phyloP scores from a whole-genome alignment of 2,329 filamentous ascomycete species.

The Trichoderma aggressivum region DNA sequence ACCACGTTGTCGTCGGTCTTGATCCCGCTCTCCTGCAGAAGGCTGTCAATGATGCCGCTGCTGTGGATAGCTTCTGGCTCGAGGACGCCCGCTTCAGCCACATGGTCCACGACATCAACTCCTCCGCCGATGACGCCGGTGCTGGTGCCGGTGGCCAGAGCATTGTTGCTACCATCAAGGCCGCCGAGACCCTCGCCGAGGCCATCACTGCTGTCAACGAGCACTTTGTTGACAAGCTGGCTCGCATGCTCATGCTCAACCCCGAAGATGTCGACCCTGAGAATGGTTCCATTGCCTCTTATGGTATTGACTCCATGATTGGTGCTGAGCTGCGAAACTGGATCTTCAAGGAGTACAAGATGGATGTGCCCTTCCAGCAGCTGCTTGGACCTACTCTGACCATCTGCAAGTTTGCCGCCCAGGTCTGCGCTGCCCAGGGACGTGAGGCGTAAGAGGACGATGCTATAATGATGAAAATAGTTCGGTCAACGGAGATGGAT shows the following conservation, averaged over 20 bases:
- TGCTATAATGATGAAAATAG: not conserved
- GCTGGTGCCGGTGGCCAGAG: slow-evolving; percentile 15
- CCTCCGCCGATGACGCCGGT: slow-evolving; percentile 1
- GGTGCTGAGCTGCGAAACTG: slow-evolving; percentile 36
- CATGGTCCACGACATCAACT: not conserved
- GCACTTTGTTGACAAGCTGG: slow-evolving; percentile 22
- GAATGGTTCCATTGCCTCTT: slow-evolving; percentile 26
- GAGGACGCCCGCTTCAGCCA: not conserved
- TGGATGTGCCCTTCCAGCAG: slow-evolving; percentile 40
- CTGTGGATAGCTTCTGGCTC: not conserved
- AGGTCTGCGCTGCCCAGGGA: slow-evolving; percentile 1
- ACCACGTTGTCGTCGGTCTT: slow-evolving; percentile 29
- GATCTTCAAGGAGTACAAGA: slow-evolving; percentile 35
- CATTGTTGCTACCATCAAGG: slow-evolving; percentile 22
- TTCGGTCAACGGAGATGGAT: not conserved
- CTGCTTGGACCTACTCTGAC: slow-evolving; percentile 34
- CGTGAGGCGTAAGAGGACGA: not conserved
- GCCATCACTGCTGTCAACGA: slow-evolving; percentile 19
- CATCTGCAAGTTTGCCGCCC: slow-evolving; percentile 20
- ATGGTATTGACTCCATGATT: slow-evolving; percentile 38
- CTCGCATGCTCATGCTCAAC: slow-evolving; percentile 25
- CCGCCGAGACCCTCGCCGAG: slow-evolving; percentile 15
- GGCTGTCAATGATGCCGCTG: slow-evolving; percentile 18
- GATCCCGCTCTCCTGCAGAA: slow-evolving; percentile 23
- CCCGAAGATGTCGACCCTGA: slow-evolving; percentile 18